These are phyloP conservation scores for Penicillium sp. DNA, from an alignment of 2,329 filamentous ascomycete species.

Conservation along the genomic window DNA sequence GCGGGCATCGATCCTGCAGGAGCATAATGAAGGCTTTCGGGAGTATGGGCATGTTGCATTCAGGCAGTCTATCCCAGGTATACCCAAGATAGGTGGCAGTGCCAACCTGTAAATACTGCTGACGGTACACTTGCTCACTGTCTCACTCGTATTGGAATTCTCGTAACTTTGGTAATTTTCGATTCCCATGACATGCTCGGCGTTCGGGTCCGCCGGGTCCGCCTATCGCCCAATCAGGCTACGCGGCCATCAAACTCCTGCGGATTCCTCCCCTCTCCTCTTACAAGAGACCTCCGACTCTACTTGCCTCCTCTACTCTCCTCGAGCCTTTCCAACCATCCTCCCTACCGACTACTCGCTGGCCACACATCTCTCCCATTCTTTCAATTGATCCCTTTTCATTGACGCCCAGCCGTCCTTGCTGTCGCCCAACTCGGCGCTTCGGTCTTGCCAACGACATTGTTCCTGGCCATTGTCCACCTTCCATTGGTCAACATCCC, in stretches of 20 bases:
- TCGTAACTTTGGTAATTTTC: too few species aligned
- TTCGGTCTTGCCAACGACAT: constrained; percentile 8
- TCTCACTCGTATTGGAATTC: not conserved
- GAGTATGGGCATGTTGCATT: constrained; percentile 43
- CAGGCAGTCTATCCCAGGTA: constrained; percentile 5
- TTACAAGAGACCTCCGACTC: not conserved
- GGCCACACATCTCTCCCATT: not conserved
- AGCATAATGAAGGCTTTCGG: constrained; percentile 34
- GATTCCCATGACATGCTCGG: constrained; percentile 1
- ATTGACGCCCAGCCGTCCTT: not conserved
- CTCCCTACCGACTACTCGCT: not conserved
- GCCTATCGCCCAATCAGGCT: not conserved
- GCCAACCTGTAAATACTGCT: not conserved
- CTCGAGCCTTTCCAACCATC: not conserved
- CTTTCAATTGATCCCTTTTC: constrained; percentile 7
- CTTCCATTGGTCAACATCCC: constrained; percentile 2
- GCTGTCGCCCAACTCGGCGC: constrained; percentile 2
- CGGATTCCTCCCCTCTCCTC: not conserved
- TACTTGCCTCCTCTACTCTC: not conserved
- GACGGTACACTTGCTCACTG: too few species aligned
- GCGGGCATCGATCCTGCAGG: constrained; percentile 31
- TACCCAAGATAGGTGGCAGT: not conserved
- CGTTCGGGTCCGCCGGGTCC: constrained; percentile 20
- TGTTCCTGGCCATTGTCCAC: constrained; percentile 14
- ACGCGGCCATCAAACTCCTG: not conserved